Base-by-base conservation (phyloP, 352 stramenopile species). In the Saprolegnia parasitica region DNA sequence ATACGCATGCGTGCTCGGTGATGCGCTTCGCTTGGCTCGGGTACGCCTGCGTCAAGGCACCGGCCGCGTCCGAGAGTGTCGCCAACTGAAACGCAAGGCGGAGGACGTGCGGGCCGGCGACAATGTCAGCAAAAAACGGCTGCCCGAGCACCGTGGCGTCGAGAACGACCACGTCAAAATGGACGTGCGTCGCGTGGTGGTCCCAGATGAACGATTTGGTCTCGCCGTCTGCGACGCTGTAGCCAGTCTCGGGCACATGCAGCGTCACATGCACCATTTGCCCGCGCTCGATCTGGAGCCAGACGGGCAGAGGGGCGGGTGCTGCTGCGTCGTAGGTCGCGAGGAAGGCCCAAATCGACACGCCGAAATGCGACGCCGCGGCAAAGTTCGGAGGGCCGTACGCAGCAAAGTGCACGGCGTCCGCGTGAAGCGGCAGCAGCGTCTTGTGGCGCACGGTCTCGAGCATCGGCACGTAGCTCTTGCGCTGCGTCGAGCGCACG, bases 311-410 rank as follows among this genome's bases (percentile, higher is more conserved):
- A 13, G 13, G 13, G 3, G 35, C 2, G 13, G 35, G 9, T 10
- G 29, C 29, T 2, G 29, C 29, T 2, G 24, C 52, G 20, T 60
- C 52, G 35, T 26, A 60, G 35, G 24, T 24, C 8, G 20, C n/a
- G 52, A 60, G 52, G 52, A 60, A 60, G 24, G 52, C 52, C 52
- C 52, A 60, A 24, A 60, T 60, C 35, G 52, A 60, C 11, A 60
- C 1, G 11, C 52, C 52, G 9, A 60, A 60, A 15, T 24, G 24
- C 13, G 52, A 16, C 11, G 13, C 52, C 2, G 11, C n/a, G 16
- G 11, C 52, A 26, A 60, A 21, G 20, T 18, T 42, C 1, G 52
- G 52, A 3, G 52, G 52, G 13, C 52, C 52, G 35, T 21, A 60
- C 11, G 52, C 52, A 26, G 11, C 52, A 60, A 60, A 60, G 4